These are phyloP conservation scores for Phoma sp. DNA, from an alignment of 2,329 filamentous ascomycete species.

Conservation along the genomic window DNA sequence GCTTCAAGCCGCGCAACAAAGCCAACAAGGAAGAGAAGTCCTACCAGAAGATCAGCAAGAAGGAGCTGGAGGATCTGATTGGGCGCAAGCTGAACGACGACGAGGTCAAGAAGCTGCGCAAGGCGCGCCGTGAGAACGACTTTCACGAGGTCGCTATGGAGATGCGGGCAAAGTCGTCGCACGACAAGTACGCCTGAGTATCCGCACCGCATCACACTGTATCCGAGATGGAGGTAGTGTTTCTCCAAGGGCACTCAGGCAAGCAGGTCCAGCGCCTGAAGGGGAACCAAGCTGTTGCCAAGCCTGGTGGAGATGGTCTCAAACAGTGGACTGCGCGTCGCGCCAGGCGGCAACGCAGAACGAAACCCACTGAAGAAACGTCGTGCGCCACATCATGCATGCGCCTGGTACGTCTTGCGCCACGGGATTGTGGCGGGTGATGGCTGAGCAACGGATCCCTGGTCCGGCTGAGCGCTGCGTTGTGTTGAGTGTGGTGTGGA, in stretches of 20 bases:
- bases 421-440: neutral
- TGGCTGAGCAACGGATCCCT: neutral
- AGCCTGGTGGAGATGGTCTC: neutral
- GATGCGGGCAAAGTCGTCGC: conserved; percentile 89
- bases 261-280: neutral
- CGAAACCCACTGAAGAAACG: neutral
- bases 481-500: neutral
- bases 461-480: neutral
- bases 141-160: conserved; percentile 88
- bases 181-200: conserved; percentile 44
- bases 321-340: neutral
- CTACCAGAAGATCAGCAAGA: conserved; percentile 81
- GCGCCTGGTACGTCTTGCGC: neutral
- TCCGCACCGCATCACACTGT: neutral
- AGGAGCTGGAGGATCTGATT: conserved; percentile 81
- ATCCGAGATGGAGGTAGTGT: neutral
- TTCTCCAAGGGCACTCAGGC: neutral
- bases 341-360: neutral
- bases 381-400: neutral
- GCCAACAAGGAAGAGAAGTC: conserved; percentile 83
- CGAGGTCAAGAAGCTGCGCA: conserved; percentile 83
- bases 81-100: conserved; percentile 80
- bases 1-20: conserved; percentile 85
- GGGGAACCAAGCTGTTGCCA: conserved; percentile 13
- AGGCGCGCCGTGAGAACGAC: conserved; percentile 81